Evolutionary conservation across 495 filamentous ascomycete species (phyloP).

Genomic region (Aspergillus conjunctus): DNA sequence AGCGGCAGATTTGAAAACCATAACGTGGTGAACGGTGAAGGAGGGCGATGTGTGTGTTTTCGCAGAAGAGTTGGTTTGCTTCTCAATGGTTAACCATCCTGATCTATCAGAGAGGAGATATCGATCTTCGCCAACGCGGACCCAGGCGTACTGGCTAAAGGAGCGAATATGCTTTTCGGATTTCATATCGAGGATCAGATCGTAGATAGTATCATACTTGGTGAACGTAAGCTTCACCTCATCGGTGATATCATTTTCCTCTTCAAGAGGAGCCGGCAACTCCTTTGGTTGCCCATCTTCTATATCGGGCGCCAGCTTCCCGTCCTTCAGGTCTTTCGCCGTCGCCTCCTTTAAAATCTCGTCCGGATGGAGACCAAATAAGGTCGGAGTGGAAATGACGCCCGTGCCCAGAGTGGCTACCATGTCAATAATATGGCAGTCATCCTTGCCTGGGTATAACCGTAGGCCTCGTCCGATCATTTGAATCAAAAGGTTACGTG

Average conservation of each 20-base stretch:
- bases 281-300: conserved; percentile 6
- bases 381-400: conserved; percentile 83
- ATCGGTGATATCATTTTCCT: conserved; percentile 5
- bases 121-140: conserved; percentile 62
- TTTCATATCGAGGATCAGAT: conserved; percentile 81
- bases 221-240: conserved; percentile 61
- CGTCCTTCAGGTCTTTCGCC: conserved; percentile 56
- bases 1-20: conserved; percentile 30
- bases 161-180: conserved; percentile 75
- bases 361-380: conserved; percentile 91
- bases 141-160: conserved; percentile 78
- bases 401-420: conserved; percentile 79
- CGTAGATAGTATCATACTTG: conserved; percentile 85
- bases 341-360: conserved; percentile 68
- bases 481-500: conserved; percentile 87
- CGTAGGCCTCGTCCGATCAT: conserved; percentile 98
- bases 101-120: conserved; percentile 62
- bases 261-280: background rate
- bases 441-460: conserved; percentile 72
- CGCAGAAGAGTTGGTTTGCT: conserved; percentile 13
- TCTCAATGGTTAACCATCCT: conserved; percentile 64
- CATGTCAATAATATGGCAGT: conserved; percentile 98
- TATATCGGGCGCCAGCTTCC: conserved; percentile 48
- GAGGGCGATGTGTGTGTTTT: background rate
- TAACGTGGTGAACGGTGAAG: conserved; percentile 40